phyloP scores from a whole-genome alignment of 495 filamentous ascomycete genomes.

The Schizothecium vesticola region DNA sequence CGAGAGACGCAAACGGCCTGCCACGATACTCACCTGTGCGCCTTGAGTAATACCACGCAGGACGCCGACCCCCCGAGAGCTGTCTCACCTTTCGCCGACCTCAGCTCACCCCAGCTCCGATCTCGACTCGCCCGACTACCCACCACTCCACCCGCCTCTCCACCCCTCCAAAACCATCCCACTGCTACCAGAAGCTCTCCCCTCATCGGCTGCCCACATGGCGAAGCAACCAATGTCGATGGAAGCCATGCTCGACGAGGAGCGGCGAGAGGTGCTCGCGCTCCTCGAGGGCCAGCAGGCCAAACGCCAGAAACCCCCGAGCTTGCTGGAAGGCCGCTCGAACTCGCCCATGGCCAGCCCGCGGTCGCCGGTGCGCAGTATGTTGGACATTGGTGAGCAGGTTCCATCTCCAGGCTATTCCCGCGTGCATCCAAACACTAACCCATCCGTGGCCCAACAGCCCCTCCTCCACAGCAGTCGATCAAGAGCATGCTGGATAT shows the following conservation, averaged over 20 bases:
- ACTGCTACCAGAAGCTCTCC: not conserved
- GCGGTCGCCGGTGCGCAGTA: conserved; percentile 51
- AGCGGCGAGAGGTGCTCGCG: conserved; percentile 63
- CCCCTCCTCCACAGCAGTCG: not conserved
- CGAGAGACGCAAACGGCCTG: not conserved
- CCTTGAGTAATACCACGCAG: not conserved
- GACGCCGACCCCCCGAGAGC: not conserved
- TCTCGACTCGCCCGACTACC: not conserved
- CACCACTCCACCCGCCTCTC: not conserved
- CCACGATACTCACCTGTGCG: not conserved
- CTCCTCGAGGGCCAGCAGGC: conserved; percentile 47
- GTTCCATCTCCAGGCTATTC: conserved; percentile 1
- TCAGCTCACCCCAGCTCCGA: not conserved
- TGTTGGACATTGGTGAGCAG: conserved; percentile 48
- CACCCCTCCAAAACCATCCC: not conserved
- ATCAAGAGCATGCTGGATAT: conserved; percentile 25
- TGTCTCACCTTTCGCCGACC: not conserved
- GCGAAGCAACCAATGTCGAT: conserved; percentile 50
- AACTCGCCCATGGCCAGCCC: conserved; percentile 46
- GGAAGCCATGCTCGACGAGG: conserved; percentile 66
- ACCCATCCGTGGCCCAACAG: not conserved
- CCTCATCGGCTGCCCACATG: not conserved
- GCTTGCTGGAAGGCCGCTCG: conserved; percentile 34
- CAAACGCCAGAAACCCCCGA: conserved; percentile 31
- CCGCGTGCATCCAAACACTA: not conserved